Conservation (phyloP, 2,329 filamentous ascomycete genomes). For the Bimuria novae-zelandiae region DNA sequence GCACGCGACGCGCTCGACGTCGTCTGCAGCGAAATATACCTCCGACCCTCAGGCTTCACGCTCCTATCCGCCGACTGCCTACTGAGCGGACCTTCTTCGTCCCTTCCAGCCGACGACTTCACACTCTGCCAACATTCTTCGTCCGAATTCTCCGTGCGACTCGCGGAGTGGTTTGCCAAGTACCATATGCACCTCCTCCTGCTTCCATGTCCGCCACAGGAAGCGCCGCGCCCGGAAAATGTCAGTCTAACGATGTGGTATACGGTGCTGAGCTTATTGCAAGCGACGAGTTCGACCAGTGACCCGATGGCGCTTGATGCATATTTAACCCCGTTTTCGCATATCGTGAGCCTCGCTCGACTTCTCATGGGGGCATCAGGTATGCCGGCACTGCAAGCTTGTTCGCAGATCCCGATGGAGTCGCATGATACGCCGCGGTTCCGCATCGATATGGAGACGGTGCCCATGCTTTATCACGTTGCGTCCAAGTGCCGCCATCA, state of each 20-base stretch:
- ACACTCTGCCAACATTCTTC: neutral
- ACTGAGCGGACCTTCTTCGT: neutral
- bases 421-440: neutral
- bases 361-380: neutral
- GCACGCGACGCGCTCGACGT: conserved; percentile 5
- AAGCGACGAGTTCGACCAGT: neutral
- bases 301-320: conserved; percentile 1
- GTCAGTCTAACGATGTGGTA: conserved; percentile 5
- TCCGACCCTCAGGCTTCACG: neutral
- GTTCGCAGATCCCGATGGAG: too few species aligned
- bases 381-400: too few species aligned
- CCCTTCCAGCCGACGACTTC: neutral
- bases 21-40: conserved; percentile 5
- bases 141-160: neutral
- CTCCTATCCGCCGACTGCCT: neutral
- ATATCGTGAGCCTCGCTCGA: neutral
- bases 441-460: conserved; percentile 6
- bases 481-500: conserved; percentile 14
- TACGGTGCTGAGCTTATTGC: neutral
- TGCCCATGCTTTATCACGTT: conserved; percentile 8
- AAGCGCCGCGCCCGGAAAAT: neutral
- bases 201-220: neutral
- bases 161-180: conserved; percentile 4
- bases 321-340: neutral
- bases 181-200: conserved; percentile 4